Base-by-base conservation (phyloP, 345 rosid species). In the Eucalyptus viminalis region DNA sequence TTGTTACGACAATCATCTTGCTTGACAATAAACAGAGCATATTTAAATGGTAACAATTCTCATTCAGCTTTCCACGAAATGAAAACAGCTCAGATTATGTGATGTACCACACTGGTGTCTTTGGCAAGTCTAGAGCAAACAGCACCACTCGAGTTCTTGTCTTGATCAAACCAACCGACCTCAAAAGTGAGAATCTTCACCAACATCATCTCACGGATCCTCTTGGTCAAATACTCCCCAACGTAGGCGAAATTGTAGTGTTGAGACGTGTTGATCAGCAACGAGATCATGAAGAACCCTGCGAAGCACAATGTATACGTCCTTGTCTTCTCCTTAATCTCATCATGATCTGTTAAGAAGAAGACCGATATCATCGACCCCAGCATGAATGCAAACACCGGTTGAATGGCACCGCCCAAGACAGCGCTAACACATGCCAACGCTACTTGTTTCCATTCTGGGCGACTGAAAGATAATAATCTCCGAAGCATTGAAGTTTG, bases 141-240 rank as follows among this genome's bases (percentile, higher is more conserved):
- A 9, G 93, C 91, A 7, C 92, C 94, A 60, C 93, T 91, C 3
- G 93, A 88, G 80, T 91, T 91, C 89, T 92, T 86, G 27, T 91
- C 92, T 49, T 88, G 93, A 86, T 92, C 94, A 19, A 91, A 92
- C 94, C 94, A 92, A 6, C 91, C 92, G 45, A 91, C 90, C 62
- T 92, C 93, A n/a, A 91, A 92, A 72, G 93, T 91, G 37, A 92
- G 90, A 7, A 91, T 88, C 90, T 92, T 92, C 2, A 89, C 87
- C 27, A 92, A 80, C 94, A 92, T 91, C 88, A 86, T 72, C 86
- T 90, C 92, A 49, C 93, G 90, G 27, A 92, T 86, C 93, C 91
- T 90, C 90, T 91, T 92, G 3, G 93, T 89, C 72, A 91, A 62
- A 13, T 86, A 31, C 86, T 92, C 94, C 2, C 94, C 92, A 90